Conservation (phyloP, 2,329 filamentous ascomycete genomes). For the Penicillium janthinellum region DNA sequence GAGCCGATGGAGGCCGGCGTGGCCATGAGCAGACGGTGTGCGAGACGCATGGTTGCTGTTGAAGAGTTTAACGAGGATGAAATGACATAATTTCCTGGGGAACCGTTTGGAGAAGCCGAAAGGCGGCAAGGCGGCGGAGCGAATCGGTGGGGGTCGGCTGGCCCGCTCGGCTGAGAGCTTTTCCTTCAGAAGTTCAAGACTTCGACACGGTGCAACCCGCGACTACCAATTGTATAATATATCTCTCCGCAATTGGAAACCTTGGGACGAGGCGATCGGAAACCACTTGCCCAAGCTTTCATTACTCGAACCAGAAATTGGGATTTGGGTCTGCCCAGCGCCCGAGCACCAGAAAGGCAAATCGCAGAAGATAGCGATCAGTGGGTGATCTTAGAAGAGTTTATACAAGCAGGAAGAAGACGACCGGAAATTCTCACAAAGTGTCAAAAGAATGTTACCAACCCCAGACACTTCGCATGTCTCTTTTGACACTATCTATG, state of each 20-base stretch:
- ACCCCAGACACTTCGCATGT: constrained; percentile 94
- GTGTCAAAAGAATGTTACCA: constrained; percentile 69
- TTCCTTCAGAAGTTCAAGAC: neutral
- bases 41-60: constrained; percentile 37
- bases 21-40: constrained; percentile 43
- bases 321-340: neutral
- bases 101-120: constrained; percentile 13
- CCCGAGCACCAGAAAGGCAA: neutral
- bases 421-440: neutral
- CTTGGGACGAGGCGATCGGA: too few species aligned
- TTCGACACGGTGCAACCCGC: too few species aligned
- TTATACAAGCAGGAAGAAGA: neutral
- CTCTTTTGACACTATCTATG: constrained; percentile 84
- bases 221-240: too few species aligned
- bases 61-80: neutral
- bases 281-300: too few species aligned
- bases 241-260: neutral
- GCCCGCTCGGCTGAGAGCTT: neutral
- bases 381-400: neutral
- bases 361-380: neutral
- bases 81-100: constrained; percentile 30
- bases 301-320: neutral
- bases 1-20: constrained; percentile 44
- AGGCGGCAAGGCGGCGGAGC: constrained; percentile 26
- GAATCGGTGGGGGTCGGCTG: constrained; percentile 18